Base-by-base conservation (phyloP, 148 eudicot genomes). In the Camellia japonica region DNA sequence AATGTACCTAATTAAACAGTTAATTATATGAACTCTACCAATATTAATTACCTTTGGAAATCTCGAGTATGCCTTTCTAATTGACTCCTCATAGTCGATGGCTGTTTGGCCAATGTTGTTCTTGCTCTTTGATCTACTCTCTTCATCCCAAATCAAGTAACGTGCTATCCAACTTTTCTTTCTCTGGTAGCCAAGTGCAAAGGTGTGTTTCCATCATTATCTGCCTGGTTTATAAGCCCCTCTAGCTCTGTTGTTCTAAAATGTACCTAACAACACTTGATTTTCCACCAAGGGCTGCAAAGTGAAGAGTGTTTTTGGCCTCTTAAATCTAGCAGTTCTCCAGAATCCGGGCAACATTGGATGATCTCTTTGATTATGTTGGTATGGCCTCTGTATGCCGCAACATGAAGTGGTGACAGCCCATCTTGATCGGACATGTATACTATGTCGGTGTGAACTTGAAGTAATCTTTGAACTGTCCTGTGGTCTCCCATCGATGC, bases 391-490 rank as follows among this genome's bases (percentile, higher is more conserved):
- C 1, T 30, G 38, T 30, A 30, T 30, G 38, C 38, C 15, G 49
- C 71, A 3, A 68, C 1, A 42, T 68, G 71, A 42, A 68, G 71
- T 12, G n/a, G n/a, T 68, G 71, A 68, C 12, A 30, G 8, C 2
- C 71, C 71, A 3, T 38, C 71, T 67, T 42, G 30, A 12, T 68
- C n/a, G 12, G 9, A 68, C n/a, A 6, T 68, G 47, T 42, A 68
- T 14, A 15, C 71, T 6, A 43, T 38, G 47, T 12, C 49, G 15
- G 10, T 68, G 41, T 68, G 46, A 38, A 68, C 51, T 2, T 42
- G 71, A 41, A 68, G 71, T 43, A 68, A 68, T 14, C 9, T 68
- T 68, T 42, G 51, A 68, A 15, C 51, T 41, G 71, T 68, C n/a
- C 3, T 68, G 49, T 13, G 19, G 19, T 68, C 10, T 41, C 71